Conservation (phyloP, 352 stramenopile genomes). For the Phytophthora rubi region DNA sequence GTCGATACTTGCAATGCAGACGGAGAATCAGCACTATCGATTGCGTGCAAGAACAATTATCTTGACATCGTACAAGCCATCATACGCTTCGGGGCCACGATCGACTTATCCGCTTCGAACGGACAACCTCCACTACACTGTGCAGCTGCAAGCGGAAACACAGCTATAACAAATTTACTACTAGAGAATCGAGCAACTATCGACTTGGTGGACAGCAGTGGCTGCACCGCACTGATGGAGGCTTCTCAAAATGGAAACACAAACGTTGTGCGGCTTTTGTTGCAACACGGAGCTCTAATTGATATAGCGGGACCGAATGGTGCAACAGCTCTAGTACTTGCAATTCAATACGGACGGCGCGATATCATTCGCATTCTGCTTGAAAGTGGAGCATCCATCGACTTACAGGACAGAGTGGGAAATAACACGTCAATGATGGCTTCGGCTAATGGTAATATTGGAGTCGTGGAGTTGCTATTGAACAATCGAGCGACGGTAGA, state of each 20-base stretch:
- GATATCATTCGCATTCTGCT: background rate
- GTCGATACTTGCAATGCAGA: background rate
- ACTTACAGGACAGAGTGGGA: background rate
- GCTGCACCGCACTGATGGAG: constrained; percentile 37
- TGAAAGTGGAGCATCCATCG: background rate
- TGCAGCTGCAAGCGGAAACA: no score
- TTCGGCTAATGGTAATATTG: background rate
- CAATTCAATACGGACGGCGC: background rate
- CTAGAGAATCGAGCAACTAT: no score
- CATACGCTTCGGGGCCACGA: background rate
- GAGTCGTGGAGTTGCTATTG: background rate
- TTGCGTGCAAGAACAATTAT: background rate
- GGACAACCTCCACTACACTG: no score
- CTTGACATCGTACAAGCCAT: background rate
- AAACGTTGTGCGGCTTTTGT: background rate
- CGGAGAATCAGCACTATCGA: background rate
- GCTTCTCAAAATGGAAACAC: background rate
- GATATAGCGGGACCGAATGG: background rate
- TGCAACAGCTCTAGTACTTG: background rate
- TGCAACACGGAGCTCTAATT: background rate
- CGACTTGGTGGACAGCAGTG: background rate
- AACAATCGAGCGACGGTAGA: no score
- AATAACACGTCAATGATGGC: background rate
- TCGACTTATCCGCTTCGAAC: no score
- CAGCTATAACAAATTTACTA: no score